These are phyloP conservation scores for Penicillium sumatraense DNA, from an alignment of 2,329 filamentous ascomycete species.

Conservation along the genomic window DNA sequence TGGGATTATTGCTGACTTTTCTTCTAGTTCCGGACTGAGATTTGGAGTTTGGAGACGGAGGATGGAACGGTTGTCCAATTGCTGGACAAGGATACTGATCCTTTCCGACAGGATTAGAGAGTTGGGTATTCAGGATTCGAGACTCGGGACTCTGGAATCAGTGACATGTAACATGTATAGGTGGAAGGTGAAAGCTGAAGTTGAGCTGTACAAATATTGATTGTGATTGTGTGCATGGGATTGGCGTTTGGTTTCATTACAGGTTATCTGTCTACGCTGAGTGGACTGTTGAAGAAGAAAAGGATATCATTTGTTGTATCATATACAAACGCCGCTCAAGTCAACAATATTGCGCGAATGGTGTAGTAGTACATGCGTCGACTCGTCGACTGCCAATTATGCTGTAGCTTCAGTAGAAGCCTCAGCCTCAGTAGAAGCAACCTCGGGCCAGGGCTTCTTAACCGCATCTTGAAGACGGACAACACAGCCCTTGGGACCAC, in stretches of 20 bases:
- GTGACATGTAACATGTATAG: neutral
- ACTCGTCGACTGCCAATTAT: constrained; percentile 13
- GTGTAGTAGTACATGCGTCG: constrained; percentile 48
- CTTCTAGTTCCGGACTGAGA: constrained; percentile 76
- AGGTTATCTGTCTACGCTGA: neutral
- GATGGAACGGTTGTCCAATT: constrained; percentile 74
- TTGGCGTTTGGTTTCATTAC: constrained; percentile 23
- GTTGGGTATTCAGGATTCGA: constrained; percentile 48
- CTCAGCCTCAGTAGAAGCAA: constrained; percentile 38
- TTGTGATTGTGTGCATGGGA: constrained; percentile 25
- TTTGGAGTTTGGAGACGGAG: constrained; percentile 81
- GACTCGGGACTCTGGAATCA: neutral
- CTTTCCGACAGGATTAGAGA: constrained; percentile 60
- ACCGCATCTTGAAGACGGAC: constrained; percentile 88
- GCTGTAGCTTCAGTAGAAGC: constrained; percentile 8
- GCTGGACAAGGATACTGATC: constrained; percentile 70
- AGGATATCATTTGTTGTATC: constrained; percentile 47
- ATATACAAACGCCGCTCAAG: constrained; percentile 45
- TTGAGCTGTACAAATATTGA: constrained; percentile 35
- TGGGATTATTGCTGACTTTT: constrained; percentile 2
- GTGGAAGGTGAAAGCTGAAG: constrained; percentile 35
- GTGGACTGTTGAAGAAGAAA: constrained; percentile 18
- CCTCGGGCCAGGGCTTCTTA: constrained; percentile 76
- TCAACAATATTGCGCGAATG: constrained; percentile 37
- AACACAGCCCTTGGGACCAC: constrained; percentile 83